phyloP scores from a whole-genome alignment of 169 alveolate genomes.

The Sarcocystis neurona region DNA sequence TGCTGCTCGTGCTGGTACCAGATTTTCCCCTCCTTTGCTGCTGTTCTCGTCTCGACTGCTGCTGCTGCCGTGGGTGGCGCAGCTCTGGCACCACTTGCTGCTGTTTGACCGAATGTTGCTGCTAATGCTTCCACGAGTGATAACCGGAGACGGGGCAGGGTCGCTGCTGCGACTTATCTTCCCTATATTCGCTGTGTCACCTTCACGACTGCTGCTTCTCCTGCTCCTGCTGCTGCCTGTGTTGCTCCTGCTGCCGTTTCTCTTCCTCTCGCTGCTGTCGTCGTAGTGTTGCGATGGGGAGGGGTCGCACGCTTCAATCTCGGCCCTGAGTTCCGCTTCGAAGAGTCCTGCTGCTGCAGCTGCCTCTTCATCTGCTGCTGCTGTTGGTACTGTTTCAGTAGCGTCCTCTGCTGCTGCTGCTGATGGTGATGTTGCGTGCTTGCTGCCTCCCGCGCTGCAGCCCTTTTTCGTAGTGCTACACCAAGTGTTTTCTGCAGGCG shows the following conservation, averaged over 20 bases:
- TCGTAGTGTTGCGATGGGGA: not conserved
- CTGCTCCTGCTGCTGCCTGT: not conserved
- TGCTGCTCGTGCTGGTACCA: too few relatives aligned
- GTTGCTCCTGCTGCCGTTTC: not conserved
- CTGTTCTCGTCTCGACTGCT: too few relatives aligned
- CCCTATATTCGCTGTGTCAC: not conserved
- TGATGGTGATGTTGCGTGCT: not conserved
- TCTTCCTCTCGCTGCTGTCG: not conserved
- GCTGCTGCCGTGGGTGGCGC: too few relatives aligned
- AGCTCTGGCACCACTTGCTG: too few relatives aligned
- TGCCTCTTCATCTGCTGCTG: not conserved
- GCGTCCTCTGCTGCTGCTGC: not conserved
- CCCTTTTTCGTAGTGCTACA: not conserved
- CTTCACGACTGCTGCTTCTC: not conserved
- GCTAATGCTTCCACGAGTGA: too few relatives aligned
- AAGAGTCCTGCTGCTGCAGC: not conserved
- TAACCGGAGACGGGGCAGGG: too few relatives aligned
- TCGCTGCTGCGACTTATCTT: too few relatives aligned
- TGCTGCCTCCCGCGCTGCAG: not conserved
- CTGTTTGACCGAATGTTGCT: too few relatives aligned
- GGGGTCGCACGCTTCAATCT: not conserved
- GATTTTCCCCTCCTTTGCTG: too few relatives aligned
- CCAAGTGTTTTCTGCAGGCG: not conserved
- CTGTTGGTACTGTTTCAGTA: not conserved
- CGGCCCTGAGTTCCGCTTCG: constrained; percentile 21